Base-by-base conservation (phyloP, 805 yeast genomes). In the Dipodascus albidus region DNA sequence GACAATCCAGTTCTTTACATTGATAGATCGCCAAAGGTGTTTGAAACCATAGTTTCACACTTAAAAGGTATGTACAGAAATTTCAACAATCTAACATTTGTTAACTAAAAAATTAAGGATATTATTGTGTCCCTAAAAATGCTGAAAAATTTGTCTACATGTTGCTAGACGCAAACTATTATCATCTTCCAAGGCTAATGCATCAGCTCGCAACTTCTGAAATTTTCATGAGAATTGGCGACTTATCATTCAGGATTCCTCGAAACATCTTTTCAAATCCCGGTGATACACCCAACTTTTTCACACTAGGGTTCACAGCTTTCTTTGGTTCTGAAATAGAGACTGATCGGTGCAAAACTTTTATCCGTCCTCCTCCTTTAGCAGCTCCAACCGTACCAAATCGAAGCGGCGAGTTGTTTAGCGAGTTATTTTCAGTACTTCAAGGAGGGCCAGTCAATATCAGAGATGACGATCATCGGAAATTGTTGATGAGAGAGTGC, bases 221-320 rank as follows among this genome's bases (percentile, higher is more conserved):
- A 47, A 78, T 55, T 76, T 77, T 64, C 70, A 67, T 63, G 74
- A 78, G 42, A 69, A 69, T 89, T 2, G 90, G 96, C 8, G 76
- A 79, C 27, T 62, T 67, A 49, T 68, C 78, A 27, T 83, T 88
- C 65, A 76, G 74, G 57, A 69, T 89, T 1, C 77, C 89, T 0
- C 75, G 76, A 55, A 70, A 70, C 15, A 58, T 87, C 11, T 69
- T 90, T 50, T 61, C 66, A 2, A 64, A 72, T 2, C 74, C 79
- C 2, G 96, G 96, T 0, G 88, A 90, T 63, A 64, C 70, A 49
- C 95, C 91, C 9, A 89, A 89, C 66, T 88, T 75, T 66, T 86
- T 89, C 68, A 76, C 84, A 9, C 70, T 87, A 38, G 77, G 85
- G 1, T 75, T 74, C 60, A 77, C 78, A 33, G 70, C 80, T 1